A percentile compares a stretch with the other conserved stretches of the same genome.
Conservation (phyloP, 148 eudicot genomes). For the Heliamphora exappendiculata region DNA sequence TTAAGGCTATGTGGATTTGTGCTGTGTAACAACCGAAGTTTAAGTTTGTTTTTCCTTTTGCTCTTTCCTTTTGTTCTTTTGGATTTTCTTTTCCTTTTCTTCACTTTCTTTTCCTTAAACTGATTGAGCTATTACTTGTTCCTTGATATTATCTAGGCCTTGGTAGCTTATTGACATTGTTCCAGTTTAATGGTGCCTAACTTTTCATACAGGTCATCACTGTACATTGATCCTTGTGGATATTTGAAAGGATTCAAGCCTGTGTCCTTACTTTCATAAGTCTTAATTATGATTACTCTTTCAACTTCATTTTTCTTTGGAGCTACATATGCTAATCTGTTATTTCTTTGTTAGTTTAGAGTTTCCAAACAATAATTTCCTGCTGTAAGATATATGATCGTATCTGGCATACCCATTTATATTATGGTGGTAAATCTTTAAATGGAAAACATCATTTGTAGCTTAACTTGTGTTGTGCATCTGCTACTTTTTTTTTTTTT, state of each 20-base stretch:
- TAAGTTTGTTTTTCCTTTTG: neutral
- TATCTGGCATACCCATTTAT: neutral
- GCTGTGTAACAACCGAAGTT: neutral
- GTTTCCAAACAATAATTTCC: neutral
- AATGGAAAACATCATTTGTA: neutral
- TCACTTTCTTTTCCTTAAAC: neutral
- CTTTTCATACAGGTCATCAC: neutral
- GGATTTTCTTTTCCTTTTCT: neutral
- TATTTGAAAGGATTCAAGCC: neutral
- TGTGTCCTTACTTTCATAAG: neutral
- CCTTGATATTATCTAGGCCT: too few species aligned
- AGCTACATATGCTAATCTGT: neutral
- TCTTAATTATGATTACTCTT: neutral
- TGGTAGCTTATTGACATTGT: neutral
- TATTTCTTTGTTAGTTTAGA: constrained; percentile 7
- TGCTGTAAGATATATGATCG: neutral
- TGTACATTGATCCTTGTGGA: neutral
- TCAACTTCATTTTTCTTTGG: constrained; percentile 5
- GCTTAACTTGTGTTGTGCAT: neutral
- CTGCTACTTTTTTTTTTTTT: neutral
- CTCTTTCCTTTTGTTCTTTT: neutral
- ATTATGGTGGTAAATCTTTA: neutral
- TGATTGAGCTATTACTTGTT: neutral
- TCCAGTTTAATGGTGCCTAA: neutral
- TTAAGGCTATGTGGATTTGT: neutral